phyloP scores from a whole-genome alignment of 495 filamentous ascomycete species.

The Daldinia decipiens region DNA sequence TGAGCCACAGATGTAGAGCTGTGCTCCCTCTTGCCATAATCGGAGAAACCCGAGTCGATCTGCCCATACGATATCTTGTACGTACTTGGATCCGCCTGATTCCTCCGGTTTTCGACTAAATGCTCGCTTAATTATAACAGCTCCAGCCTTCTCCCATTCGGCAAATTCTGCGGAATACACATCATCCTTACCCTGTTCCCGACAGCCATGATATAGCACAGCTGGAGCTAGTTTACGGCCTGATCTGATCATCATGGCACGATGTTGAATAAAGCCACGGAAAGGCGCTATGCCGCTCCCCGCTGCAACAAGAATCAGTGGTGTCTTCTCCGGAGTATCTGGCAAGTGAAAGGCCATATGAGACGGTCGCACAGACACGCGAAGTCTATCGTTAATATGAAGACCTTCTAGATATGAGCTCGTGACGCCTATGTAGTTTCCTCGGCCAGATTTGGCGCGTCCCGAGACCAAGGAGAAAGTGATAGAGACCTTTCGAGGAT shows the following conservation, averaged over 20 bases:
- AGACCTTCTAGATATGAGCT: constrained; percentile 65
- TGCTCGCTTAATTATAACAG: constrained; percentile 63
- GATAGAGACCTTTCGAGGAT: constrained; percentile 60
- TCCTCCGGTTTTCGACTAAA: constrained; percentile 48
- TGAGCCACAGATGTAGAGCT: constrained; percentile 71
- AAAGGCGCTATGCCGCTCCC: constrained; percentile 69
- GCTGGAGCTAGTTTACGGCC: constrained; percentile 53
- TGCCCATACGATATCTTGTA: constrained; percentile 68
- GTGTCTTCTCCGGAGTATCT: constrained; percentile 59
- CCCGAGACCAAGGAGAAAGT: constrained; percentile 65
- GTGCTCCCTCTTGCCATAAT: constrained; percentile 62
- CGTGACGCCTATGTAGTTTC: constrained; percentile 61
- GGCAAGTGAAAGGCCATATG: constrained; percentile 73
- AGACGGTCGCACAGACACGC: constrained; percentile 65
- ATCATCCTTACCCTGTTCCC: constrained; percentile 62
- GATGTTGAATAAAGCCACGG: constrained; percentile 71
- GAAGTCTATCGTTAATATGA: constrained; percentile 48
- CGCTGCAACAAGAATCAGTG: constrained; percentile 69
- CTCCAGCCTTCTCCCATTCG: constrained; percentile 62
- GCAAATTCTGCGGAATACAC: constrained; percentile 64
- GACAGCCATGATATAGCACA: constrained; percentile 68
- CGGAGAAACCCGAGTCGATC: constrained; percentile 60
- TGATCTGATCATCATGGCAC: constrained; percentile 60
- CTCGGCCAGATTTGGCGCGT: constrained; percentile 43
- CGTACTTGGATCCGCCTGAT: constrained; percentile 55